A percentile compares a stretch with the other conserved stretches of the same genome.
Conservation (phyloP, 257 asterid species). For the Echium plantagineum region DNA sequence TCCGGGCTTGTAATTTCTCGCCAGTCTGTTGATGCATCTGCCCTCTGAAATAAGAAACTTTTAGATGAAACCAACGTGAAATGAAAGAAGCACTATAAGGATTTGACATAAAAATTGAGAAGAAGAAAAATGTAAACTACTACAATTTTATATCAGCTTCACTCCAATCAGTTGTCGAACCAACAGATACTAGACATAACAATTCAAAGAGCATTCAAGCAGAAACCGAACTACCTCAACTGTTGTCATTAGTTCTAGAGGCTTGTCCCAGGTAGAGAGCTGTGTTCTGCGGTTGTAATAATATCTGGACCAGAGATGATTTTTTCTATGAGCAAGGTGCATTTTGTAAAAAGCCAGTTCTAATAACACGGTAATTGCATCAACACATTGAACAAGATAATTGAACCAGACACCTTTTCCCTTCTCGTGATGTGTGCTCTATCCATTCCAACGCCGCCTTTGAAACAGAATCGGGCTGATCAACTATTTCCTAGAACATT, state of each 20-base stretch:
- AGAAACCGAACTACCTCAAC: constrained; percentile 45
- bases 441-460: constrained; percentile 47
- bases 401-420: constrained; percentile 45
- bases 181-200: background rate
- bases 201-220: background rate
- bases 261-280: constrained; percentile 86
- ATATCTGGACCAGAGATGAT: constrained; percentile 35
- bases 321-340: constrained; percentile 2
- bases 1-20: constrained; percentile 59
- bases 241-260: constrained; percentile 70
- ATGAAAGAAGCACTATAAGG: background rate
- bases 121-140: too few relatives aligned
- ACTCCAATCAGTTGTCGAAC: background rate
- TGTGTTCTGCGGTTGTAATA: constrained; percentile 66
- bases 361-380: background rate
- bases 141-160: background rate
- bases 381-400: background rate
- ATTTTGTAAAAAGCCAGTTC: constrained; percentile 3
- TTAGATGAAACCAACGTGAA: constrained; percentile 15
- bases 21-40: constrained; percentile 96
- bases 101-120: background rate
- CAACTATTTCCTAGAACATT: constrained; percentile 38
- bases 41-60: constrained; percentile 50
- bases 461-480: constrained; percentile 19
- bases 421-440: constrained; percentile 52